A percentile compares a stretch with the other conserved stretches of the same genome.
phyloP scores from a whole-genome alignment of 2,329 filamentous ascomycete species.

The Talaromyces sp. region DNA sequence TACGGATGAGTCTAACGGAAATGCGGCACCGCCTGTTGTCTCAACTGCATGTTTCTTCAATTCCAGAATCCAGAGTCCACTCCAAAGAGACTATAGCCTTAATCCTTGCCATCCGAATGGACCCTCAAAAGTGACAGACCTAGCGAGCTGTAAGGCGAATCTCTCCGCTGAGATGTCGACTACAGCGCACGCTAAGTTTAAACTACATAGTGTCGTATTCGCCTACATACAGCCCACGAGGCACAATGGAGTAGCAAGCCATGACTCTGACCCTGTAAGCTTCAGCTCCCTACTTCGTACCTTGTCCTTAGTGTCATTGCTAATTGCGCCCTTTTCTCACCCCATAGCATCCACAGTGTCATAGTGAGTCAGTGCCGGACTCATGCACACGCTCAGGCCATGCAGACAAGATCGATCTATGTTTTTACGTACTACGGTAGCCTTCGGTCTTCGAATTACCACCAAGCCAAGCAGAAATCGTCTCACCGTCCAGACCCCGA shows the following conservation, averaged over 20 bases:
- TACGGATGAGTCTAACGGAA: background rate
- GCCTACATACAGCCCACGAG: conserved; percentile 12
- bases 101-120: background rate
- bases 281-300: conserved; percentile 5
- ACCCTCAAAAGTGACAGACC: background rate
- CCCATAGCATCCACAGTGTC: background rate
- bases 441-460: background rate
- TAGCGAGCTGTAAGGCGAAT: conserved; percentile 4
- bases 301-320: conserved; percentile 9
- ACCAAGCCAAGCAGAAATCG: background rate
- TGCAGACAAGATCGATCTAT: background rate
- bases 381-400: background rate
- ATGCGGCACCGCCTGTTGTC: background rate
- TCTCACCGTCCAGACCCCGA: conserved; percentile 3
- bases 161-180: background rate
- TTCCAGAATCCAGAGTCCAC: conserved; percentile 6
- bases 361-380: background rate
- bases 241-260: background rate
- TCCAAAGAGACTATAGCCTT: background rate
- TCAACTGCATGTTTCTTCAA: background rate
- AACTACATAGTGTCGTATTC: conserved; percentile 2
- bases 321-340: conserved; percentile 3
- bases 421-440: background rate
- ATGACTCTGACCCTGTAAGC: conserved; percentile 5
- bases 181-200: conserved; percentile 9